phyloP scores from a whole-genome alignment of 106 monocot species.

The Hemerocallis citrina region DNA sequence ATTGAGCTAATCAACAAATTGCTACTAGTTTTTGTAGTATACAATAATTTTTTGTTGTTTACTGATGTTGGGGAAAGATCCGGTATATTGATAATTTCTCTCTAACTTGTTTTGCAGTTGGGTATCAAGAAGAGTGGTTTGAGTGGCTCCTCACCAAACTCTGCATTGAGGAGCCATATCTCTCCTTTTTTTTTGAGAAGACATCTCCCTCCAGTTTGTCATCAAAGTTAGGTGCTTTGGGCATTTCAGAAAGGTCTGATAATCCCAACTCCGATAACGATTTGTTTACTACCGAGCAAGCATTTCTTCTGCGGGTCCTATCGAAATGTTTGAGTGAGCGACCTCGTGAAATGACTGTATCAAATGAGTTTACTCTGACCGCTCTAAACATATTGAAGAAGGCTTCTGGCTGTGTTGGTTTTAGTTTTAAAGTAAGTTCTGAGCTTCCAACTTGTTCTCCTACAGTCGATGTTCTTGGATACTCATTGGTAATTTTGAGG shows the following conservation, averaged over 20 bases:
- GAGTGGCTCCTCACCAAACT: constrained; percentile 57
- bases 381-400: constrained; percentile 36
- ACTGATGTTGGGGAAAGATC: too few relatives aligned
- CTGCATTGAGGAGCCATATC: constrained; percentile 57
- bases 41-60: too few relatives aligned
- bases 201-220: constrained; percentile 33
- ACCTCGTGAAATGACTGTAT: constrained; percentile 31
- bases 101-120: constrained; percentile 29
- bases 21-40: too few relatives aligned
- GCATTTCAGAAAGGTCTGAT: constrained; percentile 4
- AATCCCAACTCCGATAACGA: background rate
- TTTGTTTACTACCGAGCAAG: constrained; percentile 38
- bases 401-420: constrained; percentile 39
- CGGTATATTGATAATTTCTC: background rate
- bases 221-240: constrained; percentile 14
- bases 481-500: constrained; percentile 58
- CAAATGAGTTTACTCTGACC: constrained; percentile 31
- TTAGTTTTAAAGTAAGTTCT: constrained; percentile 25
- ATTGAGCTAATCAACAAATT: too few relatives aligned
- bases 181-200: constrained; percentile 52
- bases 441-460: constrained; percentile 60
- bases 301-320: constrained; percentile 54
- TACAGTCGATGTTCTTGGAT: constrained; percentile 58
- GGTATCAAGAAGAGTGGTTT: constrained; percentile 63
- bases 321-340: constrained; percentile 47